Base-by-base conservation (phyloP, 345 rosid genomes). In the Lenwebbia sp. region DNA sequence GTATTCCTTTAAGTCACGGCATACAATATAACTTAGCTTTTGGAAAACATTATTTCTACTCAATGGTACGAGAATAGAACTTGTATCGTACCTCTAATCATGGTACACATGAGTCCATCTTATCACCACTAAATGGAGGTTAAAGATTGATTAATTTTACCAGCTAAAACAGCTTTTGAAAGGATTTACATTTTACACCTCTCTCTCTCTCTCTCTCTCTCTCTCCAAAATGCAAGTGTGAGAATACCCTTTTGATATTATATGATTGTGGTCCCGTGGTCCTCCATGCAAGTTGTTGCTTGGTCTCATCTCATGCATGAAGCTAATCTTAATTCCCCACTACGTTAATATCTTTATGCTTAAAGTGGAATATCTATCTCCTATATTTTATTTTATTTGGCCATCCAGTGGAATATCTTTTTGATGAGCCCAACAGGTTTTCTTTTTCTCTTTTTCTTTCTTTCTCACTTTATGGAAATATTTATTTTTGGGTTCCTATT, bases 261-360 rank as follows among this genome's bases (percentile, higher is more conserved):
- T 50, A 70, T 86, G 25, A 82, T 51, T 41, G 84, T 19, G 87
- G 87, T 12, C 84, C 84, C 44, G 26, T 13, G 55, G 76, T 47
- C 30, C 82, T 58, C 56, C 84, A 49, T 86, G 87, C 82, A 81
- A 86, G 84, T 86, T 57, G 87, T 56, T 86, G 57, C 87, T 86
- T 81, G 87, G 37, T 81, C 58, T 55, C 70, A 41, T 81, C 58
- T 55, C 70, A 41, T 86, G 49, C 87, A 57, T 13, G 30, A 56
- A 82, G 44, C 83, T 9, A 21, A 10, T 26, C 41, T 37, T 17
- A 33, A 33, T 37, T 70, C 47, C 78, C 78, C 78, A 70, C 78
- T 37, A 70, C 25, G 47, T 49, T 51, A 25, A 49, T 28, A 82
- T 82, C 83, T 49, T 47, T 47, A 37, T 70, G 78, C 78, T 37